Conservation (phyloP, 768 basidiomycete genomes). For the Pulveroboletus sp. region DNA sequence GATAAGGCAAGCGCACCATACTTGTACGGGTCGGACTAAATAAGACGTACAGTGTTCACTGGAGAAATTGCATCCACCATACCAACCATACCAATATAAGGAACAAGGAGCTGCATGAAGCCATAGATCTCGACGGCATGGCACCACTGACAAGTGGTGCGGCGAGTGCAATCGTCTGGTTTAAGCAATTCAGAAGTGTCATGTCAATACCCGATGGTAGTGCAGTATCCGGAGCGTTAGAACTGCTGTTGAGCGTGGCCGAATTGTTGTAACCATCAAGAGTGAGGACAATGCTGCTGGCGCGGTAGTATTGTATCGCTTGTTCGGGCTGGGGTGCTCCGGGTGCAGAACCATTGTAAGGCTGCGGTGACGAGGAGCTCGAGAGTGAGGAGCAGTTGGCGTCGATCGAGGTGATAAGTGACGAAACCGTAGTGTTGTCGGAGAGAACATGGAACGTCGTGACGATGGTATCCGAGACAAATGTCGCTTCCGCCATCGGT, state of each 20-base stretch:
- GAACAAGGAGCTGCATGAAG: conserved; percentile 3
- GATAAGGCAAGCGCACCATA: too few relatives aligned
- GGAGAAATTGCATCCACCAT: conserved; percentile 13
- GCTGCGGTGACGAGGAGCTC: conserved; percentile 28
- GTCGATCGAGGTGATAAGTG: conserved; percentile 41
- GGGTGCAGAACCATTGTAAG: conserved; percentile 30
- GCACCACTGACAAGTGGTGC: conserved; percentile 52
- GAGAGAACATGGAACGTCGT: conserved; percentile 46
- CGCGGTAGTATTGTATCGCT: conserved; percentile 65
- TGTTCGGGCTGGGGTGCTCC: conserved; percentile 44
- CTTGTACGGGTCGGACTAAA: too few relatives aligned
- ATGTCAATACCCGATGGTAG: conserved; percentile 51
- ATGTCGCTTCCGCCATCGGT: conserved; percentile 34
- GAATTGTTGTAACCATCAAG: conserved; percentile 68
- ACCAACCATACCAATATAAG: conserved; percentile 15
- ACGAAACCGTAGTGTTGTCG: conserved; percentile 44
- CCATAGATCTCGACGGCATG: conserved; percentile 3
- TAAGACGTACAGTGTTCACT: background rate
- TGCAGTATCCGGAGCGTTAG: conserved; percentile 41
- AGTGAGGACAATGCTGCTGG: conserved; percentile 57
- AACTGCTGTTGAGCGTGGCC: conserved; percentile 39
- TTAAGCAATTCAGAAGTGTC: conserved; percentile 52
- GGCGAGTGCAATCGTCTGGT: conserved; percentile 54
- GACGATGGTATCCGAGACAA: conserved; percentile 36
- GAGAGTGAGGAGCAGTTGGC: conserved; percentile 41